A percentile compares a stretch with the other conserved stretches of the same genome.
phyloP scores from a whole-genome alignment of 768 basidiomycete genomes.

The Mycena floridula region DNA sequence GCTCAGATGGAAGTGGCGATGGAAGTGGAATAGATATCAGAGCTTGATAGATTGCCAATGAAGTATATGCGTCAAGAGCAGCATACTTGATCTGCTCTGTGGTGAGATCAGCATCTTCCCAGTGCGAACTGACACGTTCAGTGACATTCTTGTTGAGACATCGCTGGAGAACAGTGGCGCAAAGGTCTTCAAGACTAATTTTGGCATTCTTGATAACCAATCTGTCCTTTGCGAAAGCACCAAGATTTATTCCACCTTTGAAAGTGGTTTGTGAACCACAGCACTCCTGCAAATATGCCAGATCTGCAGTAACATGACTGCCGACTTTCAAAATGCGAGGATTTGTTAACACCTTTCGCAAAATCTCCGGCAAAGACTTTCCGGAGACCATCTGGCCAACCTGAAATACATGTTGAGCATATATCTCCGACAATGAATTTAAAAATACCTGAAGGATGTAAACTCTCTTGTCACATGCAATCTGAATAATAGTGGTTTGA shows the following conservation, averaged over 20 bases:
- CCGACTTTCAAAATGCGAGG: no score
- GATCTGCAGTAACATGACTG: no score
- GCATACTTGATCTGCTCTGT: neutral
- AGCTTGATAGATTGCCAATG: neutral
- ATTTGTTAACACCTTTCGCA: no score
- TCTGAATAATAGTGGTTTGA: neutral
- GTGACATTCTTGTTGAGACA: neutral
- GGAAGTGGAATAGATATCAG: neutral
- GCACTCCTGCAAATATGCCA: no score
- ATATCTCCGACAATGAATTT: no score
- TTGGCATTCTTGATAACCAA: neutral
- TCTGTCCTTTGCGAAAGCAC: slow-evolving; percentile 12
- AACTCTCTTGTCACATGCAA: neutral
- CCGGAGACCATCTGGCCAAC: no score
- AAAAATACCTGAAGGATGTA: neutral
- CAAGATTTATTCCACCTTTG: slow-evolving; percentile 22
- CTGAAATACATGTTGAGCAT: no score
- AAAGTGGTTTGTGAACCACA: no score
- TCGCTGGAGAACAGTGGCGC: neutral
- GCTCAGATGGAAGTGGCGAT: neutral
- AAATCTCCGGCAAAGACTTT: no score
- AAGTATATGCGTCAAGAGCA: neutral
- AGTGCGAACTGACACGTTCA: neutral
- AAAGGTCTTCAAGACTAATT: slow-evolving; percentile 5
- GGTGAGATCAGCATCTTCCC: neutral